Conservation (phyloP, 306 rosid species). For the Elaeagnus macrophylla region DNA sequence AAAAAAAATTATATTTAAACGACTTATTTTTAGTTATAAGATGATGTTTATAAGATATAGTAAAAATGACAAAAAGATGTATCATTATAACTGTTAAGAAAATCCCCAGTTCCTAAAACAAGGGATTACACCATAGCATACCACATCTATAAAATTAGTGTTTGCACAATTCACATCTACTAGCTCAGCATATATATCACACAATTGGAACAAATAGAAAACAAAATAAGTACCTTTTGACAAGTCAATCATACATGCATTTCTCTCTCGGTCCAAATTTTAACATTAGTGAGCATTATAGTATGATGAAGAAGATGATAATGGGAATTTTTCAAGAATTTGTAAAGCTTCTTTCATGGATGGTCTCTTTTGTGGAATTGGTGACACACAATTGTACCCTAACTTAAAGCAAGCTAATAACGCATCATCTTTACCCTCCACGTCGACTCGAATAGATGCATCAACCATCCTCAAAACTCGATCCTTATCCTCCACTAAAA, state of each 20-base stretch:
- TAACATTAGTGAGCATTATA: slow-evolving; percentile 33
- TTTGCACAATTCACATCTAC: too few relatives aligned
- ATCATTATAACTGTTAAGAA: too few relatives aligned
- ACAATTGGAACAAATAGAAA: too few relatives aligned
- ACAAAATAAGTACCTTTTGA: background rate
- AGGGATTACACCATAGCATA: too few relatives aligned
- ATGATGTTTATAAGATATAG: too few relatives aligned
- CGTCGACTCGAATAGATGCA: slow-evolving; percentile 54
- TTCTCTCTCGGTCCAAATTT: slow-evolving; percentile 32
- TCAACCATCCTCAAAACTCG: slow-evolving; percentile 79
- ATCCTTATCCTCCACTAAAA: slow-evolving; percentile 46
- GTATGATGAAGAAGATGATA: slow-evolving; percentile 33
- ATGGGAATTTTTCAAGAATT: slow-evolving; percentile 66
- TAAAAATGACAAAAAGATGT: too few relatives aligned
- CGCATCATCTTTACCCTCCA: slow-evolving; percentile 88
- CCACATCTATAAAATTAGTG: too few relatives aligned
- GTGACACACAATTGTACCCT: slow-evolving; percentile 71
- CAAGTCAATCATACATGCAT: slow-evolving; percentile 28
- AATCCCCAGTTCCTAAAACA: too few relatives aligned
- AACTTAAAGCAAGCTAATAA: slow-evolving; percentile 59
- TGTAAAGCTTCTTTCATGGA: slow-evolving; percentile 74
- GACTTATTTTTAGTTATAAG: too few relatives aligned
- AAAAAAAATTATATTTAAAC: too few relatives aligned
- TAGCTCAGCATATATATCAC: too few relatives aligned
- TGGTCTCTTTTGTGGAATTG: slow-evolving; percentile 78